Evolutionary conservation across 768 basidiomycete species (phyloP).

Genomic region (Guyanaporus albipodus): DNA sequence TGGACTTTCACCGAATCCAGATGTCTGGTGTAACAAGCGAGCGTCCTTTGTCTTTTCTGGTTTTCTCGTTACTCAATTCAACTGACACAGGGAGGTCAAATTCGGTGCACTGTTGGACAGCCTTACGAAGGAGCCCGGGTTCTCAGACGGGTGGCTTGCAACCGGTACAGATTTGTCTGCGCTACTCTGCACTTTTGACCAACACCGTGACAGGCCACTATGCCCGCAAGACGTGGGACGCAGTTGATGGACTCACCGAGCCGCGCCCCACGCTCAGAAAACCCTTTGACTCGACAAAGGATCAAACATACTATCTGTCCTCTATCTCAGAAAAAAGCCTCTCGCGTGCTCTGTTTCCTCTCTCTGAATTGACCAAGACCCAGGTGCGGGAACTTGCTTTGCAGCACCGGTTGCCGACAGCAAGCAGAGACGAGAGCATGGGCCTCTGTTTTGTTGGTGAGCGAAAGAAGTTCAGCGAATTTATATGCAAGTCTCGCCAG

Average conservation of each 20-base stretch:
- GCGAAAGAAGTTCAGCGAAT: constrained; percentile 64
- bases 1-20: constrained; percentile 88
- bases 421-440: constrained; percentile 81
- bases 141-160: constrained; percentile 63
- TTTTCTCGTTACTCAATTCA: not conserved
- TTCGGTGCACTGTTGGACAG: constrained; percentile 78
- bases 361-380: constrained; percentile 62
- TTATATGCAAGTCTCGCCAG: constrained; percentile 52
- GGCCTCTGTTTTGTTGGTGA: constrained; percentile 94
- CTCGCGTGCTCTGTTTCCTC: constrained; percentile 71
- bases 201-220: constrained; percentile 65
- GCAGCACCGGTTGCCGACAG: constrained; percentile 61
- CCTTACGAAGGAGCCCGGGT: constrained; percentile 37
- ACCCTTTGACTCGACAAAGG: constrained; percentile 61
- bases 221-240: constrained; percentile 62
- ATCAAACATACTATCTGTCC: constrained; percentile 90
- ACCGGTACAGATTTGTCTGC: constrained; percentile 51
- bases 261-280: constrained; percentile 52
- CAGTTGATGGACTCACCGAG: not conserved
- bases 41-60: too few species aligned
- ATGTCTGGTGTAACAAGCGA: constrained; percentile 87
- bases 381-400: constrained; percentile 72
- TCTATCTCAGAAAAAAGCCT: constrained; percentile 67
- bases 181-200: not conserved
- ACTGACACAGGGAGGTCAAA: constrained; percentile 69